These are phyloP conservation scores for Perkinsus marinus DNA, from an alignment of 169 alveolate species.

Conservation along the genomic window DNA sequence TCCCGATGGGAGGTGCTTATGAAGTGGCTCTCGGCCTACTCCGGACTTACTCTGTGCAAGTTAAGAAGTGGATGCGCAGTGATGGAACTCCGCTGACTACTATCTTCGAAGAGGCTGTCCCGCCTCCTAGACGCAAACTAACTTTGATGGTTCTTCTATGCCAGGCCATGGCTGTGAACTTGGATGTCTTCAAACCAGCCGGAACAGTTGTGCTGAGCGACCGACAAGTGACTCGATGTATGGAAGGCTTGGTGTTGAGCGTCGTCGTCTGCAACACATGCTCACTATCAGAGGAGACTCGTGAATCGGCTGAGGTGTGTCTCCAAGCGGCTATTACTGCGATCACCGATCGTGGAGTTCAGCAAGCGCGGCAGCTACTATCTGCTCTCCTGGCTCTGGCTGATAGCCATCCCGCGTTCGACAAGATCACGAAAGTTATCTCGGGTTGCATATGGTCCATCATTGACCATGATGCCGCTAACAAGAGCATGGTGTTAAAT, in stretches of 20 bases:
- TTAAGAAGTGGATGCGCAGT: not conserved
- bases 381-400: not conserved
- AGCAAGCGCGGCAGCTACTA: not conserved
- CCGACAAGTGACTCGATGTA: not conserved
- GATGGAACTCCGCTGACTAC: not conserved
- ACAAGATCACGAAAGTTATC: not conserved
- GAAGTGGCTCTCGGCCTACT: not conserved
- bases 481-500: not conserved
- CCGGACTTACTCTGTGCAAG: not conserved
- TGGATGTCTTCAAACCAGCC: not conserved
- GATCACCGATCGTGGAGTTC: not conserved
- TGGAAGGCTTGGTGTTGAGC: not conserved
- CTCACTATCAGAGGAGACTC: not conserved
- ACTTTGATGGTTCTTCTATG: not conserved
- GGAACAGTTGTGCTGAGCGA: not conserved
- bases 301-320: not conserved
- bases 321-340: not conserved
- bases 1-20: not conserved
- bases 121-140: not conserved
- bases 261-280: not conserved
- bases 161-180: not conserved
- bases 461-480: not conserved
- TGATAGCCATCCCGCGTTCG: not conserved
- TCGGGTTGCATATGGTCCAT: not conserved
- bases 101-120: not conserved